Evolutionary conservation across 805 yeast species (phyloP), one percentile per base, ranked within the genome.

Genomic region (Sugiyamaella mastotermitis): DNA sequence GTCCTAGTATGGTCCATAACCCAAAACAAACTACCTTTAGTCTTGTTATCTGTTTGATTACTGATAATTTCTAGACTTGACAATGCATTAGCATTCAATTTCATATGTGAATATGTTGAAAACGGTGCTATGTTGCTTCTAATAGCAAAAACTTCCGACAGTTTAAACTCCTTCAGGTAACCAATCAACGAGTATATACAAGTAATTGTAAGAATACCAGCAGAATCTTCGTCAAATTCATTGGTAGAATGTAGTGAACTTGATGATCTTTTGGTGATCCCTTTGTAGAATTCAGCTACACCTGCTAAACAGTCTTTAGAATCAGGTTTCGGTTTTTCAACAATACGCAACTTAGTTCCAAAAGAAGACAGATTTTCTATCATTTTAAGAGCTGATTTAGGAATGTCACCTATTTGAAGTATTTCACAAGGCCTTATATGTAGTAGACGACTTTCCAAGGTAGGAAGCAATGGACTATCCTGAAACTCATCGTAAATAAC

Each of bases 401-500:
- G 53, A 10, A 66, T 34, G 6, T 53, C 50, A 13, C 76, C 70
- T 5, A 75, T 51, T 9, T 72, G 49, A 1, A 87, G 44, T 9
- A 84, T 69, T 56, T 90, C 97, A 28, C 78, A 72, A 0, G 97
- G 97, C 29, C 74, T 74, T 42, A 88, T 60, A 56, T 84, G 86
- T 31, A 74, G 61, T 5, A 86, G 56, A 38, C 97, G 61, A 0
- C 94, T 83, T 45, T 83, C 87, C 15, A 90, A 59, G 46, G 80
- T 80, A 29, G 64, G 70, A n/a, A 80, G 66, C 8, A 74, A 45
- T 8, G 62, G 56, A 14, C 68, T 66, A 51, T 87, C 97, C 3
- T 55, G 54, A 53, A 92, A 86, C 6, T 61, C 60, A 56, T 92
- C 97, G 46, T 74, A 75, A 0, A 83, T 57, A 3, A 87, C 71